A percentile compares a stretch with the other conserved stretches of the same genome.
Conservation (phyloP, 2,329 filamentous ascomycete genomes). For the Calonectria crousiana region DNA sequence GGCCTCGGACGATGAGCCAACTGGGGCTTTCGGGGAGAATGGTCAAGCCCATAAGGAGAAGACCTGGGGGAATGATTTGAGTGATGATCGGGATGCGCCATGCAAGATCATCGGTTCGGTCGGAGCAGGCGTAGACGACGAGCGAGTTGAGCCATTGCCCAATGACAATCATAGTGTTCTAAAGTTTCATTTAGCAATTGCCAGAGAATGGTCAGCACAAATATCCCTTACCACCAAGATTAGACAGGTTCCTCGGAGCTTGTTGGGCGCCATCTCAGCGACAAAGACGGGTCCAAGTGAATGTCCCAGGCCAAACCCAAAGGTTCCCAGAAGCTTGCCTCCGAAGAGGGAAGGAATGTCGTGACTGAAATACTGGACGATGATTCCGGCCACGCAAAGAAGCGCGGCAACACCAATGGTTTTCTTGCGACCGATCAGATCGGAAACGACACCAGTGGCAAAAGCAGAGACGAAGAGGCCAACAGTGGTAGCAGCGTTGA, state of each 20-base stretch:
- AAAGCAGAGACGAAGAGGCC: conserved; percentile 47
- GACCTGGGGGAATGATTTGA: conserved; percentile 56
- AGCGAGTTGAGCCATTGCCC: conserved; percentile 45
- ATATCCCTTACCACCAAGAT: conserved; percentile 35
- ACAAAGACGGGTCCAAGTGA: conserved; percentile 48
- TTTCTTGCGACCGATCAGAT: conserved; percentile 42
- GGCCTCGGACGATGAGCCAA: conserved; percentile 55
- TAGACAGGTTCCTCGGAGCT: conserved; percentile 47
- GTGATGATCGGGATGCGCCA: conserved; percentile 62
- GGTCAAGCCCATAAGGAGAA: conserved; percentile 50
- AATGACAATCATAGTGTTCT: conserved; percentile 50
- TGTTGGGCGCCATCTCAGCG: conserved; percentile 47
- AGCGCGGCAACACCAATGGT: conserved; percentile 39
- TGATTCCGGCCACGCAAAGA: conserved; percentile 39
- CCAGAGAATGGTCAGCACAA: not conserved
- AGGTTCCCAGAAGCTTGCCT: conserved; percentile 43
- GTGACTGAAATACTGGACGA: conserved; percentile 41
- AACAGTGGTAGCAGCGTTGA: conserved; percentile 45
- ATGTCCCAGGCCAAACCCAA: conserved; percentile 48
- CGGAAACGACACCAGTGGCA: conserved; percentile 40
- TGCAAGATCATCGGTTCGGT: conserved; percentile 35
- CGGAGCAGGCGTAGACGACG: conserved; percentile 37
- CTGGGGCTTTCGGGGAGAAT: conserved; percentile 61
- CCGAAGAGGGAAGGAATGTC: conserved; percentile 44
- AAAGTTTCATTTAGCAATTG: not conserved